Evolutionary conservation across 371 early-diverging fungal species (phyloP).

Genomic region (Lichtheimia ramosa): DNA sequence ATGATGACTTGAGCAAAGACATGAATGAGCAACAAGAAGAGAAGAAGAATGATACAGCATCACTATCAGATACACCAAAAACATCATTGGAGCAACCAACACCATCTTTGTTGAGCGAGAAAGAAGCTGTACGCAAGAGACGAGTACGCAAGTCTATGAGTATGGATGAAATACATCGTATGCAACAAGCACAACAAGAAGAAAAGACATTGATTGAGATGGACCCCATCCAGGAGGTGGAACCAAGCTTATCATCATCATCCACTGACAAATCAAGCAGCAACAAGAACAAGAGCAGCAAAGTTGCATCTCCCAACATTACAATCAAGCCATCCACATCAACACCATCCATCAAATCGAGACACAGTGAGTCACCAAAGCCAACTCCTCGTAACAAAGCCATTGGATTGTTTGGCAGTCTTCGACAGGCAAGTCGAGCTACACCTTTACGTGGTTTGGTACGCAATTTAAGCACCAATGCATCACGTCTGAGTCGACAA

Average conservation of each 20-base stretch:
- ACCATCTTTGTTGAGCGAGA: neutral
- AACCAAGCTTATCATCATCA: neutral
- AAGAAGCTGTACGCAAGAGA: neutral
- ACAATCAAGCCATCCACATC: neutral
- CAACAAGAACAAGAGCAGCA: neutral
- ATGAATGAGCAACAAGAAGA: too few relatives aligned
- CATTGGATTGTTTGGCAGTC: slow-evolving; percentile 21
- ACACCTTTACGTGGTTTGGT: slow-evolving; percentile 16
- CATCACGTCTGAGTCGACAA: neutral
- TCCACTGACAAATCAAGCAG: neutral
- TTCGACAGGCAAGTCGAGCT: slow-evolving; percentile 14
- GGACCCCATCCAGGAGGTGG: neutral
- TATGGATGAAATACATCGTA: slow-evolving; percentile 7
- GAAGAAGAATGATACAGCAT: too few relatives aligned
- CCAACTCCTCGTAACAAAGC: neutral
- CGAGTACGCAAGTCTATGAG: slow-evolving; percentile 15
- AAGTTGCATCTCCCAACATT: neutral
- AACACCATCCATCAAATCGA: neutral
- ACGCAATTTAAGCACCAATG: slow-evolving; percentile 18
- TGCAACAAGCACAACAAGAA: slow-evolving; percentile 1
- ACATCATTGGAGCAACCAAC: too few relatives aligned
- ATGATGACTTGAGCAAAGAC: too few relatives aligned
- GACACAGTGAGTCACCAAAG: neutral
- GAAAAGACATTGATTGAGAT: neutral
- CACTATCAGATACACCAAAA: too few relatives aligned